Evolutionary conservation across 176 grass and related monocot species (phyloP).

Genomic region (Tillandsia fasciculata): DNA sequence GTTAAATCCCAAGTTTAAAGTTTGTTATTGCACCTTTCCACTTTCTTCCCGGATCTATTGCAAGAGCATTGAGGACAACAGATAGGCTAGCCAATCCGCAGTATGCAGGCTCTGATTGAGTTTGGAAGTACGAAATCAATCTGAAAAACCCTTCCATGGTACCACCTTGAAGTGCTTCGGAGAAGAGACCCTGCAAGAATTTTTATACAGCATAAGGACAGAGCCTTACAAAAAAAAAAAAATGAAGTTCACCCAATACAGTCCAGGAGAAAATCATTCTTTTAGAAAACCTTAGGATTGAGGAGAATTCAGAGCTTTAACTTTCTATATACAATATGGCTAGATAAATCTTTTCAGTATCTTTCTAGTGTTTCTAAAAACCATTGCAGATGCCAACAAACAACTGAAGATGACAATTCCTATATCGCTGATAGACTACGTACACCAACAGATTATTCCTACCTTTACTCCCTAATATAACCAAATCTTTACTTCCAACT

Average conservation of each 20-base stretch:
- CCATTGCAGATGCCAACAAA: no score
- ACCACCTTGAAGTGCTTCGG: conserved; percentile 53
- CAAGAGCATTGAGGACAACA: conserved; percentile 76
- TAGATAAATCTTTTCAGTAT: no score
- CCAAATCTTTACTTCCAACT: no score
- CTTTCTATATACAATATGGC: no score
- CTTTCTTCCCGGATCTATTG: conserved; percentile 54
- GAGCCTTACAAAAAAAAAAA: background rate
- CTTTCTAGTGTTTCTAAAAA: no score
- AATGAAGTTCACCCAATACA: background rate
- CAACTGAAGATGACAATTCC: no score
- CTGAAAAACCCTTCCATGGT: conserved; percentile 83
- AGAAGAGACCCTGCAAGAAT: conserved; percentile 43
- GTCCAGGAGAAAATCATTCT: background rate
- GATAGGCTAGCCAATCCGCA: conserved; percentile 73
- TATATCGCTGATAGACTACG: no score
- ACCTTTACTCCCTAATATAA: no score
- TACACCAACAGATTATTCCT: no score
- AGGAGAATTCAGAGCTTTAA: no score
- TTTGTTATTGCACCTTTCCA: conserved; percentile 38
- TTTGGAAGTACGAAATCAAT: conserved; percentile 73
- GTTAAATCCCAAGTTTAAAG: background rate
- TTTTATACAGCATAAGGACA: background rate
- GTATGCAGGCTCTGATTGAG: conserved; percentile 71
- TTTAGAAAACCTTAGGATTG: no score